These are phyloP conservation scores for Aspergillus brasiliensis DNA, from an alignment of 2,329 filamentous ascomycete genomes.

Conservation along the genomic window DNA sequence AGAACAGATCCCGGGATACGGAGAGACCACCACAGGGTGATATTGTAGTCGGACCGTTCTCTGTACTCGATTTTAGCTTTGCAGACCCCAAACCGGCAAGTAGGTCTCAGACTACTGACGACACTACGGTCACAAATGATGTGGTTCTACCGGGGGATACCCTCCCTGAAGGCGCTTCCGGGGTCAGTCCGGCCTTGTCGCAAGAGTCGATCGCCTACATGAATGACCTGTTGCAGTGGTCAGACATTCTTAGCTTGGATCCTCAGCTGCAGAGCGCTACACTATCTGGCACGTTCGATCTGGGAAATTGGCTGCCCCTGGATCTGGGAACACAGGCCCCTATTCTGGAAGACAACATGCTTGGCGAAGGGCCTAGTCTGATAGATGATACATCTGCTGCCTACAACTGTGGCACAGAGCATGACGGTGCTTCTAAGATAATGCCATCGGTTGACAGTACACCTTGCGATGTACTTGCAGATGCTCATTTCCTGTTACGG, in stretches of 20 bases:
- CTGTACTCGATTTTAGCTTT: constrained; percentile 32
- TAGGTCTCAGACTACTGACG: neutral
- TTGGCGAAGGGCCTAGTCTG: neutral
- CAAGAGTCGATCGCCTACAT: constrained; percentile 18
- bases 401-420: constrained; percentile 1
- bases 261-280: constrained; percentile 24
- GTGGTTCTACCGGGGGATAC: neutral
- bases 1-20: constrained; percentile 28
- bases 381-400: neutral
- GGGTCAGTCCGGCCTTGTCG: constrained; percentile 2
- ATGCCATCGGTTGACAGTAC: constrained; percentile 15
- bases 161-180: neutral
- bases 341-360: neutral
- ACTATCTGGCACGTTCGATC: constrained; percentile 16
- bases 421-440: neutral
- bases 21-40: constrained; percentile 17
- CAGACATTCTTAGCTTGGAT: constrained; percentile 34
- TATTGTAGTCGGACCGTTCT: constrained; percentile 34
- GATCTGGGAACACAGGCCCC: neutral
- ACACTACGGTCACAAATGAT: neutral
- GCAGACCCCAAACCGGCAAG: neutral
- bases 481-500: constrained; percentile 31
- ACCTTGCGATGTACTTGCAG: constrained; percentile 18
- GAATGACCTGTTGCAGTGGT: constrained; percentile 37
- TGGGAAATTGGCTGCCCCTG: neutral